These are phyloP conservation scores for Penicillium crustosum DNA, from an alignment of 2,329 filamentous ascomycete genomes.

Conservation along the genomic window DNA sequence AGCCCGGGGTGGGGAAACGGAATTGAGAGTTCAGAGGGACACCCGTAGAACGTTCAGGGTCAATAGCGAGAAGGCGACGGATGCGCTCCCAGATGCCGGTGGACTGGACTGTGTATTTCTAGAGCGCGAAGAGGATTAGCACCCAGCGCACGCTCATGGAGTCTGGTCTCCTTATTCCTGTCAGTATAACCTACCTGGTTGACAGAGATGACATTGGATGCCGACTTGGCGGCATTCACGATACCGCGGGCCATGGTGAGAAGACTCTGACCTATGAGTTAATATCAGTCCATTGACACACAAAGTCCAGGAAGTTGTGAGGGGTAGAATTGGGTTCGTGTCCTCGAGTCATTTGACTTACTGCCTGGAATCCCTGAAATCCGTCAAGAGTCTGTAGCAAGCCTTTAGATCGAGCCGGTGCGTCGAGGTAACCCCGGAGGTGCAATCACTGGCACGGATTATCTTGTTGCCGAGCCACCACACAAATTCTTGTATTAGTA, in stretches of 20 bases:
- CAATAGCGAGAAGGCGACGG: conserved; percentile 75
- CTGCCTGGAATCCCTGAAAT: conserved; percentile 14
- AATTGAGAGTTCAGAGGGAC: conserved; percentile 90
- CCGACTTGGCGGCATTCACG: conserved; percentile 42
- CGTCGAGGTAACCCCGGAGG: conserved; percentile 18
- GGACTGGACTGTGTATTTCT: conserved; percentile 98
- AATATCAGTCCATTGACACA: conserved; percentile 12
- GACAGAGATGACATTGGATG: conserved; percentile 39
- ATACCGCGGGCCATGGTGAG: conserved; percentile 38
- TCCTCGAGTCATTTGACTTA: conserved; percentile 6
- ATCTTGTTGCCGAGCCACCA: conserved; percentile 12
- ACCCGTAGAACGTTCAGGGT: conserved; percentile 85
- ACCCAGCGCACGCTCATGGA: neutral
- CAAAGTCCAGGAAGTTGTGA: neutral
- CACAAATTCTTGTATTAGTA: conserved; percentile 13
- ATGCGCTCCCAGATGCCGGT: conserved; percentile 83
- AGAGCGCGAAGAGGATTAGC: conserved; percentile 6
- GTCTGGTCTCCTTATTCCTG: neutral
- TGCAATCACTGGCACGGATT: conserved; percentile 14
- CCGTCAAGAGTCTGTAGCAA: conserved; percentile 15
- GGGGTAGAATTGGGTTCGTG: neutral
- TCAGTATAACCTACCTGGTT: conserved; percentile 32
- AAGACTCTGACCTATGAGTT: conserved; percentile 27
- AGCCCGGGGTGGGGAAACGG: conserved; percentile 80
- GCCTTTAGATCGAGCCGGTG: conserved; percentile 14